Base-by-base conservation (phyloP, 805 yeast species). In the Candida coquimbonensis region DNA sequence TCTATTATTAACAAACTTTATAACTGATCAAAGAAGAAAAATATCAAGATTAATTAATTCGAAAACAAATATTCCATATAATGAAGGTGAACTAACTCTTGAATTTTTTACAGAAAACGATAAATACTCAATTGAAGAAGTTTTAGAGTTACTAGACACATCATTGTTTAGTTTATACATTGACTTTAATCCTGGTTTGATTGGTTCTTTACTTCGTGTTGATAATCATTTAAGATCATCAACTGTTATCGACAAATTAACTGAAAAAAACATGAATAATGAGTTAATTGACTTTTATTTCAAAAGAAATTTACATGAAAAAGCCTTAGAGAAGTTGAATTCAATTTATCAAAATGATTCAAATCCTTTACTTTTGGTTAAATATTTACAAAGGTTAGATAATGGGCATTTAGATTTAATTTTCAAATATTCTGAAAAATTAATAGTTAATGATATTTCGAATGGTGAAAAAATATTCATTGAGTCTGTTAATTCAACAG, bases 201-300 rank as follows among this genome's bases (percentile, higher is more conserved):
- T 91, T 13, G 96, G 91, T 0, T 93, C 98, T 0, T 74, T 91
- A 19, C 70, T 91, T 6, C 70, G 98, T 41, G 73, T 88, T 2
- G 75, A 78, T 26, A 93, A 90, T 61, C 69, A 72, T 53, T 88
- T 97, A 66, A 81, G 83, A 54, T 73, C 82, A 5, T 29, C 31
- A 6, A 67, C 69, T 2, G 70, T 87, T 2, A 76, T 77, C 41
- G 61, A 65, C 11, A 72, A 76, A 42, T 71, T 88, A 27, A 61
- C 72, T 11, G 57, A 65, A 5, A 66, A 72, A 8, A 65, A 69
- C 3, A 73, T 77, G 57, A 76, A 77, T 53, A 74, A 75, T 31
- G 96, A 88, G 54, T 68, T 90, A 37, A 73, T 87, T 9, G 95
- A 86, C 56, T 90, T 87, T 57, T 87, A 83, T 54, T 80, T 69